phyloP scores from a whole-genome alignment of 495 filamentous ascomycete genomes.

The Parachaetomium inaequale region DNA sequence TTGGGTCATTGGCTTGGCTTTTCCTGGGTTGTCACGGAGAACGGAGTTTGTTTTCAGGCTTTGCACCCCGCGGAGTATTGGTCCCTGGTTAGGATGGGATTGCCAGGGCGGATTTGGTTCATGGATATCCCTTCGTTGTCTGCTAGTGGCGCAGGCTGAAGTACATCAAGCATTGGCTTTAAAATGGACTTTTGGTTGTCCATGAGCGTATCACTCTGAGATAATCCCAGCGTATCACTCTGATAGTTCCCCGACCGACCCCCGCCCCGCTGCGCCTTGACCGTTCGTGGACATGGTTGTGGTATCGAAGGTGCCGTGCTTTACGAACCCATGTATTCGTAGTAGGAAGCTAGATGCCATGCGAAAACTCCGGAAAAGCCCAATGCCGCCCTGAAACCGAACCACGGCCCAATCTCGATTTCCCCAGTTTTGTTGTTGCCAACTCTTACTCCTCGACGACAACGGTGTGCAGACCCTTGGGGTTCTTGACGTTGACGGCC shows the following conservation, averaged over 20 bases:
- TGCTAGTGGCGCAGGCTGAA: constrained; percentile 28
- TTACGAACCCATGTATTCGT: constrained; percentile 48
- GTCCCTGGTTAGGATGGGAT: constrained; percentile 30
- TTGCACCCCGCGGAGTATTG: constrained; percentile 26
- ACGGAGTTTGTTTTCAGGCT: constrained; percentile 36
- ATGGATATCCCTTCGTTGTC: constrained; percentile 33
- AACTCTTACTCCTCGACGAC: constrained; percentile 58
- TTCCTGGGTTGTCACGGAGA: constrained; percentile 31
- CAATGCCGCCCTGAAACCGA: constrained; percentile 47
- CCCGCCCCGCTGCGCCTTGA: constrained; percentile 17
- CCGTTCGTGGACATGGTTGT: constrained; percentile 24
- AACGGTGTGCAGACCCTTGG: constrained; percentile 90
- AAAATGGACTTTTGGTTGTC: constrained; percentile 29
- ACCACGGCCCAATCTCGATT: constrained; percentile 34
- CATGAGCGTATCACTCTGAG: constrained; percentile 33
- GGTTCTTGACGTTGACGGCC: constrained; percentile 98
- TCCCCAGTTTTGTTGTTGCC: constrained; percentile 32
- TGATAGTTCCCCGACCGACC: constrained; percentile 7
- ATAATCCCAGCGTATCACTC: constrained; percentile 25
- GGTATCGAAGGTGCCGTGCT: constrained; percentile 36
- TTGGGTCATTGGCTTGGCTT: constrained; percentile 8
- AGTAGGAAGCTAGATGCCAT: constrained; percentile 51
- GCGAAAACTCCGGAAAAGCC: constrained; percentile 50
- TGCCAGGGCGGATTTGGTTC: constrained; percentile 32
- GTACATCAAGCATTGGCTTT: constrained; percentile 34